These are phyloP conservation scores for Mycena pura DNA, from an alignment of 768 basidiomycete species.

Conservation along the genomic window DNA sequence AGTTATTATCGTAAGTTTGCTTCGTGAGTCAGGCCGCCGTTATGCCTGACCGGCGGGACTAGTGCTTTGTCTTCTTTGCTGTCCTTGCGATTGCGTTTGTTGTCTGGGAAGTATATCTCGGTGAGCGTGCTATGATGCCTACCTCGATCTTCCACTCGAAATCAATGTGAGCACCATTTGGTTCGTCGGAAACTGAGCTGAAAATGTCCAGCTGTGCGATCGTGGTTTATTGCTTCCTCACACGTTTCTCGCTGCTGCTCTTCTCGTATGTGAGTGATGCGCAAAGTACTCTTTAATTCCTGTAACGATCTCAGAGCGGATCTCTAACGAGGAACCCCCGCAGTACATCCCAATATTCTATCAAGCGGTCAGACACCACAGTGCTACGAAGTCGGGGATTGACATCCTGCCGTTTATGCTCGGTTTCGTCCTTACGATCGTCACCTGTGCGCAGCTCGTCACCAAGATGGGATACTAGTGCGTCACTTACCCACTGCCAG, in stretches of 20 bases:
- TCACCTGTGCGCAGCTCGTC: neutral
- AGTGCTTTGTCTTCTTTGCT: neutral
- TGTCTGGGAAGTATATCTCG: conserved; percentile 5
- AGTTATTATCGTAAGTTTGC: conserved; percentile 28
- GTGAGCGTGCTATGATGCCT: conserved; percentile 4
- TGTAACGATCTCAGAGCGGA: neutral
- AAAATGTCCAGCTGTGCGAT: conserved; percentile 5
- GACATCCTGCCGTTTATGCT: conserved; percentile 18
- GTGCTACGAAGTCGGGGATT: conserved; percentile 18
- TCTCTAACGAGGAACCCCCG: too few relatives aligned
- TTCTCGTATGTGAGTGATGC: conserved; percentile 8
- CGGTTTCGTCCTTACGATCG: neutral
- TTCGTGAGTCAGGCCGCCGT: too few relatives aligned
- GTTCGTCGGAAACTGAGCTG: neutral
- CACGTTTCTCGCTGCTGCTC: conserved; percentile 2
- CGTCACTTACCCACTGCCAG: neutral
- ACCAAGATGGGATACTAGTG: conserved; percentile 14
- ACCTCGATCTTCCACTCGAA: neutral
- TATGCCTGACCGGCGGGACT: too few relatives aligned
- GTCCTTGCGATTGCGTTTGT: neutral
- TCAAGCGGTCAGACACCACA: conserved; percentile 8
- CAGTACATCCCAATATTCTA: conserved; percentile 22
- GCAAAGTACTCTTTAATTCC: too few relatives aligned
- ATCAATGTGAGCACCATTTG: neutral
- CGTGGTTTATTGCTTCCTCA: conserved; percentile 4